A percentile compares a stretch with the other conserved stretches of the same genome.
Conservation (phyloP, 164 flowering plant species). For the Brasenia schreberi region DNA sequence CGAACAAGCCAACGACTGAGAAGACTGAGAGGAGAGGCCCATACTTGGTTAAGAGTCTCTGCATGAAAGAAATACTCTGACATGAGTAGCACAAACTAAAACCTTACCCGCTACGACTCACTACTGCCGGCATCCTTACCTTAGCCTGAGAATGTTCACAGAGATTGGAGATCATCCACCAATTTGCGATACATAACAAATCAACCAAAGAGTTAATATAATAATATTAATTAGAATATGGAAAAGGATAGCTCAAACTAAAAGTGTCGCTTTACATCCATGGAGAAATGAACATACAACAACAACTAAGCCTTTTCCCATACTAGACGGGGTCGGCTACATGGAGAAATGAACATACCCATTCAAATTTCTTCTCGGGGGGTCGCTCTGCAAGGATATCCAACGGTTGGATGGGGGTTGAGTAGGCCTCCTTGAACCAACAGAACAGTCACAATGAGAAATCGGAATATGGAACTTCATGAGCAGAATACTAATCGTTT, state of each 20-base stretch:
- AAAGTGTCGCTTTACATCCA: not conserved
- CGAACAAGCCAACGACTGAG: constrained; percentile 44
- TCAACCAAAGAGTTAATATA: not conserved
- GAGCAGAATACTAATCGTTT: not conserved
- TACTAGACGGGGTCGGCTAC: not conserved
- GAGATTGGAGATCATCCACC: not conserved
- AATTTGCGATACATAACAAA: not conserved
- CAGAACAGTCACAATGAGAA: too few relatives aligned
- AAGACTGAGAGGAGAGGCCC: constrained; percentile 73
- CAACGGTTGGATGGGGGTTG: constrained; percentile 67
- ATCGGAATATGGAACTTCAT: not conserved
- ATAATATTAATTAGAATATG: not conserved
- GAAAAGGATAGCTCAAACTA: not conserved
- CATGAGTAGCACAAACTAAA: not conserved
- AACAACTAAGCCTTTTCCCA: not conserved
- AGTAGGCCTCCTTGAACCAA: constrained; percentile 51
- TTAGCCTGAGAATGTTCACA: constrained; percentile 41
- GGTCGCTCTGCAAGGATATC: constrained; percentile 80
- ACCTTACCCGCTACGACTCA: not conserved
- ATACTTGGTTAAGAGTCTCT: constrained; percentile 71
- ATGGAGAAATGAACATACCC: constrained; percentile 35
- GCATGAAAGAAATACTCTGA: constrained; percentile 9
- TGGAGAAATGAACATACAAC: not conserved
- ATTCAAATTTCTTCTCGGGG: constrained; percentile 70
- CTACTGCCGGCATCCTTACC: constrained; percentile 26